Evolutionary conservation across 1,284 basidiomycete genomes (phyloP).

Genomic region (Sanguinoderma infundibulare): DNA sequence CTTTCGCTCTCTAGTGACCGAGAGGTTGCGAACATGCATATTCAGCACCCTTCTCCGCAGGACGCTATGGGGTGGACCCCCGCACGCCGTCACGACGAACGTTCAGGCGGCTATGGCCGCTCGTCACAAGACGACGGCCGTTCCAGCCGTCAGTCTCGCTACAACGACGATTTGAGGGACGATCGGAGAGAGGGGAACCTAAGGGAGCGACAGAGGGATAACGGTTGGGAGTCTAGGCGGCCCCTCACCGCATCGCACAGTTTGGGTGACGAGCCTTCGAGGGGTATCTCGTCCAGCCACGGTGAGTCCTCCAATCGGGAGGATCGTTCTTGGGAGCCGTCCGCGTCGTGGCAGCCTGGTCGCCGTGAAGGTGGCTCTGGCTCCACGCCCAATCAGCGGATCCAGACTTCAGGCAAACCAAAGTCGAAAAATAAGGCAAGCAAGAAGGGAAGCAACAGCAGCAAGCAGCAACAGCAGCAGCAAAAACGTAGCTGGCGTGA

Average conservation of each 20-base stretch:
- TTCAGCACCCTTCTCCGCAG: slow-evolving; percentile 43
- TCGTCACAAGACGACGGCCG: slow-evolving; percentile 44
- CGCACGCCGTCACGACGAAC: slow-evolving; percentile 44
- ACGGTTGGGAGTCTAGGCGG: slow-evolving; percentile 42
- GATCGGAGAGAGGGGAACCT: slow-evolving; percentile 27
- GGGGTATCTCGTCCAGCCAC: slow-evolving; percentile 14
- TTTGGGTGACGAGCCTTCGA: slow-evolving; percentile 18
- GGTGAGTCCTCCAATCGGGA: slow-evolving; percentile 31
- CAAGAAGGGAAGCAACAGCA: slow-evolving; percentile 39
- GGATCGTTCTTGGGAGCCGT: slow-evolving; percentile 41
- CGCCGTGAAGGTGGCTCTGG: slow-evolving; percentile 31
- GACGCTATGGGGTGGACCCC: slow-evolving; percentile 39
- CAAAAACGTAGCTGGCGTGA: slow-evolving; percentile 60
- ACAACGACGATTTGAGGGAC: slow-evolving; percentile 29
- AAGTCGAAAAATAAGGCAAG: slow-evolving; percentile 42
- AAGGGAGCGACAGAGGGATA: slow-evolving; percentile 36
- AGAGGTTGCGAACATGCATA: slow-evolving; percentile 48
- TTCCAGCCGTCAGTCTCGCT: slow-evolving; percentile 28
- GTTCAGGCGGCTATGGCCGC: slow-evolving; percentile 38
- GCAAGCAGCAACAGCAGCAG: slow-evolving; percentile 39
- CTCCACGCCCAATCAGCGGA: slow-evolving; percentile 33
- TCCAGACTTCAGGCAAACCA: slow-evolving; percentile 34
- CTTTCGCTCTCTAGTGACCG: slow-evolving; percentile 49
- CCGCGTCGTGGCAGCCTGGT: slow-evolving; percentile 39
- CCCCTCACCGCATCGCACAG: slow-evolving; percentile 8